These are phyloP conservation scores for Spiraea crenata DNA, from an alignment of 331 rosid species.

Conservation along the genomic window DNA sequence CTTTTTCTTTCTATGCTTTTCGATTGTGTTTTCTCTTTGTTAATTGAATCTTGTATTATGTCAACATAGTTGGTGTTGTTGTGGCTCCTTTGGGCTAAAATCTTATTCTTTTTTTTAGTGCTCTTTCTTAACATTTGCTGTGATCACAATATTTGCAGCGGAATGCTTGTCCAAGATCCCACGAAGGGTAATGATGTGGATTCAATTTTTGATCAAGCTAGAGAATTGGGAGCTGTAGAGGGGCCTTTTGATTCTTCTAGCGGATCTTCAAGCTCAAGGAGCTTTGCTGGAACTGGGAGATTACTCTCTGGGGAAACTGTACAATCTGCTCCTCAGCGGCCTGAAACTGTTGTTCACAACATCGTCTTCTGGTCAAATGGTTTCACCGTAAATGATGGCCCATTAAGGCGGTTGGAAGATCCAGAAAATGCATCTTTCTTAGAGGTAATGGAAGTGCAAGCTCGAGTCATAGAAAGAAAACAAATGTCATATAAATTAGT, in stretches of 20 bases:
- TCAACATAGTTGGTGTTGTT: background rate
- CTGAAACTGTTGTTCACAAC: conserved; percentile 78
- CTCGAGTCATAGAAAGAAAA: conserved; percentile 3
- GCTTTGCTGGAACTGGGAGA: conserved; percentile 92
- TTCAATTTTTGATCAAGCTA: conserved; percentile 80
- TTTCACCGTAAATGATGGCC: conserved; percentile 87
- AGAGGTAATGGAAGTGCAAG: conserved; percentile 52
- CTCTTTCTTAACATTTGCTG: conserved; percentile 5
- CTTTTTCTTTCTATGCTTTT: background rate
- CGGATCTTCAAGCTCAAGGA: conserved; percentile 77
- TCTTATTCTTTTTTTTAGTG: background rate
- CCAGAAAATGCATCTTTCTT: conserved; percentile 91
- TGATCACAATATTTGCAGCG: conserved; percentile 52
- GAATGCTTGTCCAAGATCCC: conserved; percentile 99
- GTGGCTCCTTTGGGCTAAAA: background rate
- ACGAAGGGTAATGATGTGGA: conserved; percentile 83
- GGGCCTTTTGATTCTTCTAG: conserved; percentile 68
- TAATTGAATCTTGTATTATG: background rate
- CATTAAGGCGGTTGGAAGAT: conserved; percentile 93
- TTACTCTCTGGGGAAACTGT: conserved; percentile 82
- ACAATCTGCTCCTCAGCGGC: conserved; percentile 69
- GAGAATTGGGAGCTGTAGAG: conserved; percentile 87
- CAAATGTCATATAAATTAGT: background rate
- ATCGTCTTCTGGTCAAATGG: conserved; percentile 93
- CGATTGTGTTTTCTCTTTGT: background rate